Conservation (phyloP, 768 basidiomycete genomes). For the Pulveroboletus sp. region DNA sequence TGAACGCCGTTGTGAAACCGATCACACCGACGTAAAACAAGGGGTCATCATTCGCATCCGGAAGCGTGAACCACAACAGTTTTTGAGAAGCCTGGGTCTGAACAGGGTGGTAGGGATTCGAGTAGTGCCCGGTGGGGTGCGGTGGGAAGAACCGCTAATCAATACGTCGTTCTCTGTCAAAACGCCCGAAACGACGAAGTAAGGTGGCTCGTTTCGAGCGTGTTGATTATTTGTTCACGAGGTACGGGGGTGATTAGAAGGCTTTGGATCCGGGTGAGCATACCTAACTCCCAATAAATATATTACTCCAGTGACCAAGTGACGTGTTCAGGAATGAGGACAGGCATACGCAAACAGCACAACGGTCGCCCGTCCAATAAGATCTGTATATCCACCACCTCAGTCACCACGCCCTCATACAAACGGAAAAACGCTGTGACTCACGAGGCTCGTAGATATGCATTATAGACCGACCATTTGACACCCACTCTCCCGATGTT, state of each 20-base stretch:
- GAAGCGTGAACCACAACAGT: conserved; percentile 29
- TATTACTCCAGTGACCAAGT: too few species aligned
- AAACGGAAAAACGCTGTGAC: conserved; percentile 11
- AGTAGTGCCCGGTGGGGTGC: conserved; percentile 13
- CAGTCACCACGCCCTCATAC: too few species aligned
- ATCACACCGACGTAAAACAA: conserved; percentile 69
- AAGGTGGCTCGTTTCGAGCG: conserved; percentile 3
- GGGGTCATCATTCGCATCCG: conserved; percentile 56
- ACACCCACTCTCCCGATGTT: conserved; percentile 82
- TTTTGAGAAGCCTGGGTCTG: conserved; percentile 12
- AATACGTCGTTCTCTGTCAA: conserved; percentile 31
- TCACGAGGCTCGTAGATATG: conserved; percentile 73
- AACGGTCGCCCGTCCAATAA: conserved; percentile 33
- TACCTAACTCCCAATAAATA: too few species aligned
- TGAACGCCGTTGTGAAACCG: conserved; percentile 47
- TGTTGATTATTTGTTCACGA: too few species aligned
- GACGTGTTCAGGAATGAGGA: background rate
- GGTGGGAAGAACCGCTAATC: conserved; percentile 24
- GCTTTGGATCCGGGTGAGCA: background rate
- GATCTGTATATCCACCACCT: conserved; percentile 17
- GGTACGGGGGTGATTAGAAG: conserved; percentile 3
- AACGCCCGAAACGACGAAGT: conserved; percentile 16
- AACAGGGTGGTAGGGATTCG: conserved; percentile 17
- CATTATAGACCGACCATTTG: conserved; percentile 69
- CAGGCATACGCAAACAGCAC: conserved; percentile 15